Base-by-base conservation (phyloP, 345 rosid genomes). In the Eucalyptus lansdowneana region DNA sequence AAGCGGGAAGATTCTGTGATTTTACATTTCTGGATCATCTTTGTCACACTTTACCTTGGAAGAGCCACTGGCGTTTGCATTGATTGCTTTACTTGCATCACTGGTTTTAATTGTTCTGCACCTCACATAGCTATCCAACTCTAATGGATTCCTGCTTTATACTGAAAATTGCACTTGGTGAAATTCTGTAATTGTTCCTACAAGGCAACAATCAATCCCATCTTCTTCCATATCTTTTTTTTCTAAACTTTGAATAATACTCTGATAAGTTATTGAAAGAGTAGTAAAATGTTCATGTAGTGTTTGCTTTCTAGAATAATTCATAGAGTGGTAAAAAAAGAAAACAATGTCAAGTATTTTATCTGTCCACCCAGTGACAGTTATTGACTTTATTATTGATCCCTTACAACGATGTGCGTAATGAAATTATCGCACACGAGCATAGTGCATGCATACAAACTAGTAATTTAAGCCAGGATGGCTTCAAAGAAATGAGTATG, bases 361-460 rank as follows among this genome's bases (percentile, higher is more conserved):
- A 69, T 5, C 2, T 69, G 42, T 69, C 76, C 44, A 3, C 24
- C 42, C 12, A 67, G 1, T 67, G 42, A 16, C 1, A 34, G 80
- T 69, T 69, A 69, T 34, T 69, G 22, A 69, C 80, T 69, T 69
- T 0, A 69, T 34, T 69, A 69, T 69, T 34, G 22, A 17, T 69
- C 17, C 44, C 21, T 17, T 34, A 16, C 13, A 5, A 34, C 0
- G 2, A 4, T 69, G 42, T 10, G 11, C 2, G 6, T 31, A 16
- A 69, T 69, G 80, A 69, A 69, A 69, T 34, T 69, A 69, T 69
- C 7, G 4, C 12, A 9, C 21, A 31, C 0, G 24, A 31, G 80
- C 22, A 37, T 31, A 9, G 80, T 10, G 12, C 80, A 69, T 69
- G 44, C 80, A 69, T 34, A 17, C 7, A 5, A 16, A 69, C 24